phyloP scores from a whole-genome alignment of 1,284 basidiomycete species.

The Heterobasidion annosum region DNA sequence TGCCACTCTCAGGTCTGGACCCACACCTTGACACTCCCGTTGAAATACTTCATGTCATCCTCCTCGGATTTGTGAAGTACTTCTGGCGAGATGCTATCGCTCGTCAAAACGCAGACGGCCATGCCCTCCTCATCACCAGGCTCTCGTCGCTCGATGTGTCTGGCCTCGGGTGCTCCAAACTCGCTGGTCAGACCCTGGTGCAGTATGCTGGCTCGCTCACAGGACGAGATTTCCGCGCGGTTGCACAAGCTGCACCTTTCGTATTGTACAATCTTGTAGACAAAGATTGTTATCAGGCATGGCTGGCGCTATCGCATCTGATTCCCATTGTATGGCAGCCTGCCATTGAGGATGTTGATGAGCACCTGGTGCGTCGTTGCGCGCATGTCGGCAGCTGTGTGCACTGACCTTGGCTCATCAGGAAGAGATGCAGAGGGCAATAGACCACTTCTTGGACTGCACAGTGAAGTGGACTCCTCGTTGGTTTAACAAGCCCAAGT shows the following conservation, averaged over 20 bases:
- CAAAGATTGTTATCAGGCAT: constrained; percentile 11
- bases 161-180: constrained; percentile 15
- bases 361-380: constrained; percentile 8
- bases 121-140: constrained; percentile 13
- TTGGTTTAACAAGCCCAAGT: constrained; percentile 21
- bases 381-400: no score
- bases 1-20: constrained; percentile 23
- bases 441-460: constrained; percentile 11
- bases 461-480: constrained; percentile 9
- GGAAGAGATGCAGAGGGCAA: background rate
- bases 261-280: constrained; percentile 18
- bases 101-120: constrained; percentile 8
- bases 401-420: background rate
- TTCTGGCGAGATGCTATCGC: constrained; percentile 24
- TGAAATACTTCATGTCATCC: constrained; percentile 25
- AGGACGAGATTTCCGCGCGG: constrained; percentile 20
- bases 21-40: constrained; percentile 24
- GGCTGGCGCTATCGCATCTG: constrained; percentile 16
- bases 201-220: constrained; percentile 20
- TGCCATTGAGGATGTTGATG: constrained; percentile 13
- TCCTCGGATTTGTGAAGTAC: constrained; percentile 28
- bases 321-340: constrained; percentile 20
- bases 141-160: constrained; percentile 15
- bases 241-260: constrained; percentile 20
- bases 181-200: constrained; percentile 17